A percentile compares a stretch with the other conserved stretches of the same genome.
phyloP scores from a whole-genome alignment of 1,139 yeast genomes.

The Hyphopichia fennica region DNA sequence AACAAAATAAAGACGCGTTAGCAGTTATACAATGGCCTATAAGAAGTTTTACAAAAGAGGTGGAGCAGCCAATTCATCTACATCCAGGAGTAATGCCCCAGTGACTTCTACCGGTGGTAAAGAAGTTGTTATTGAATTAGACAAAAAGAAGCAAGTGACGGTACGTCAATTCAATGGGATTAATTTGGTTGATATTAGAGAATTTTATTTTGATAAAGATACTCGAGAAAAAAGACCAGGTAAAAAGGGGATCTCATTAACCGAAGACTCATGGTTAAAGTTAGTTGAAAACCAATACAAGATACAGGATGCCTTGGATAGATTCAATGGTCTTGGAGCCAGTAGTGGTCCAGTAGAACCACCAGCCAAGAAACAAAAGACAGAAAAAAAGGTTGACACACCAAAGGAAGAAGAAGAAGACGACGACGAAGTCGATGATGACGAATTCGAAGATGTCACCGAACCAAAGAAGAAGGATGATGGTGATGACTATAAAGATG shows the following conservation, averaged over 20 bases:
- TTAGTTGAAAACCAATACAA: constrained; percentile 53
- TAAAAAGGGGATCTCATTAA: constrained; percentile 79
- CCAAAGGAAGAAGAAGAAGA: constrained; percentile 9
- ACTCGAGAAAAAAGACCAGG: constrained; percentile 71
- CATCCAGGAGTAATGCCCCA: not conserved
- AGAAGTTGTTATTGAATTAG: constrained; percentile 35
- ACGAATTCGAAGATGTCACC: constrained; percentile 2
- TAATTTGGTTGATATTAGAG: constrained; percentile 76
- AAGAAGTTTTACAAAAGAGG: constrained; percentile 9
- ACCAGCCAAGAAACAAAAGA: constrained; percentile 8
- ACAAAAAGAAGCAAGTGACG: constrained; percentile 68
- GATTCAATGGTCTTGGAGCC: constrained; percentile 33
- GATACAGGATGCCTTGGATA: constrained; percentile 59
- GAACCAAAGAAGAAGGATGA: not conserved
- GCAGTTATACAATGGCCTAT: constrained; percentile 14
- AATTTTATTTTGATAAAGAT: constrained; percentile 65
- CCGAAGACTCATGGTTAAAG: constrained; percentile 66
- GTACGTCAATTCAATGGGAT: constrained; percentile 68
- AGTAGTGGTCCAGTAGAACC: constrained; percentile 8
- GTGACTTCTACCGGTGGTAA: not conserved
- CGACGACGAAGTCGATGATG: constrained; percentile 9
- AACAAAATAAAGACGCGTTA: no score
- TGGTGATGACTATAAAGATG: constrained; percentile 8
- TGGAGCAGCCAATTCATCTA: not conserved
- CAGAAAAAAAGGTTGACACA: constrained; percentile 7